Base-by-base conservation (phyloP, 768 basidiomycete species). In the Boletus bicolor region DNA sequence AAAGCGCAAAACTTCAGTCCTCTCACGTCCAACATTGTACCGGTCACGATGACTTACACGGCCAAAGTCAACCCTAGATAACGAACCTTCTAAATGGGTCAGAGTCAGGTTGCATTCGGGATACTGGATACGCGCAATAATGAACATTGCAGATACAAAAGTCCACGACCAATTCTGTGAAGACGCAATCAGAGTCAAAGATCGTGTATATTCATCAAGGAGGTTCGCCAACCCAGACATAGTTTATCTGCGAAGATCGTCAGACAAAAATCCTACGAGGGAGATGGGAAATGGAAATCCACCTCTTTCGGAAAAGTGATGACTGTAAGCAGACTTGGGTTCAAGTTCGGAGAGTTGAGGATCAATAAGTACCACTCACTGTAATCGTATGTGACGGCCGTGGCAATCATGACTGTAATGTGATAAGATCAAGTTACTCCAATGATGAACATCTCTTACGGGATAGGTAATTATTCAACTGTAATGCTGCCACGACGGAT, bases 381-480 rank as follows among this genome's bases (percentile, higher is more conserved):
- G 41, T 61, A 67, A 34, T 66, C 65, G 46, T 66, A 64, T n/a
- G 19, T 2, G n/a, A 62, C 38, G 3, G 43, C 65, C 1, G 62
- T 44, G 17, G 19, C 32, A 21, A 53, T 26, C 19, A 32, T 48
- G 5, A 67, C 65, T 68, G 46, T 24, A 43, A 44, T 12, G 12
- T 37, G 4, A 43, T 65, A n/a, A 58, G 50, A 38, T 41, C 3
- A 34, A 37, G 44, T 34, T 12, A n/a, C 14, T 36, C 6, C 7
- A 43, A 39, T 19, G 12, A 9, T 11, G 17, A 28, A n/a, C 5
- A 42, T 17, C 24, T 28, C 58, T 47, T 36, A 63, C 66, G 38
- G 12, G 54, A 7, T 10, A 54, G 2, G 45, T 44, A 64, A 44
- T 67, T 44, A 6, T 3, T 6, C 15, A 66, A 19, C 19, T 44